phyloP scores from a whole-genome alignment of 768 basidiomycete genomes.

The Mycena floridula region DNA sequence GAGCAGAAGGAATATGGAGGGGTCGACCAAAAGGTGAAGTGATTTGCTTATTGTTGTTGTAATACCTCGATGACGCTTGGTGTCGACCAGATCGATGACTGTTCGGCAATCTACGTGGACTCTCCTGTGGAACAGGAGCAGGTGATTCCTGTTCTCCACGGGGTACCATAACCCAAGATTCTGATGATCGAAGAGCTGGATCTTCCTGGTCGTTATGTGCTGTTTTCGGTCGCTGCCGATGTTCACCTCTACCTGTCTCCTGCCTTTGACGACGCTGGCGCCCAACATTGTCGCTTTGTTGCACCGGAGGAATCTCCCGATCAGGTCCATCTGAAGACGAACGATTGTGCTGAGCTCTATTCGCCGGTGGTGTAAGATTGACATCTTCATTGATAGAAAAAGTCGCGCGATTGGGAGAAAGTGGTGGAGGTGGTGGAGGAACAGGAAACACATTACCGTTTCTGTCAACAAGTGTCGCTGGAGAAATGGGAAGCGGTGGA shows the following conservation, averaged over 20 bases:
- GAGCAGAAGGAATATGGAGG: constrained; percentile 28
- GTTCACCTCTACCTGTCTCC: constrained; percentile 21
- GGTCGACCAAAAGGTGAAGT: constrained; percentile 26
- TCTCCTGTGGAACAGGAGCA: constrained; percentile 18
- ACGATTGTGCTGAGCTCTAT: constrained; percentile 30
- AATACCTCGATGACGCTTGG: constrained; percentile 22
- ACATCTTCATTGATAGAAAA: constrained; percentile 36
- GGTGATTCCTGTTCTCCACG: background rate
- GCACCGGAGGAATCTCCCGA: no score
- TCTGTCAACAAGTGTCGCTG: constrained; percentile 22
- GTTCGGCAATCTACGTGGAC: constrained; percentile 13
- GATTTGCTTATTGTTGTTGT: constrained; percentile 20
- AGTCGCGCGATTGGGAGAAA: constrained; percentile 37
- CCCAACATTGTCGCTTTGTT: no score
- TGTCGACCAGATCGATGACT: constrained; percentile 21
- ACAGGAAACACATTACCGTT: constrained; percentile 19
- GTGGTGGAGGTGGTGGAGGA: constrained; percentile 36
- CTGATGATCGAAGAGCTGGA: background rate
- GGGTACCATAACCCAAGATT: background rate
- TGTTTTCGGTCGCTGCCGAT: constrained; percentile 5
- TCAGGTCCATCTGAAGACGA: constrained; percentile 47
- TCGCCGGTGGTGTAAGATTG: constrained; percentile 24
- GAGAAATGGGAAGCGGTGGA: constrained; percentile 14
- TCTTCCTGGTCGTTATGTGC: constrained; percentile 3
- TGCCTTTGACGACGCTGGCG: no score